Base-by-base conservation (phyloP, 331 rosid species). In the Quercus lobata region DNA sequence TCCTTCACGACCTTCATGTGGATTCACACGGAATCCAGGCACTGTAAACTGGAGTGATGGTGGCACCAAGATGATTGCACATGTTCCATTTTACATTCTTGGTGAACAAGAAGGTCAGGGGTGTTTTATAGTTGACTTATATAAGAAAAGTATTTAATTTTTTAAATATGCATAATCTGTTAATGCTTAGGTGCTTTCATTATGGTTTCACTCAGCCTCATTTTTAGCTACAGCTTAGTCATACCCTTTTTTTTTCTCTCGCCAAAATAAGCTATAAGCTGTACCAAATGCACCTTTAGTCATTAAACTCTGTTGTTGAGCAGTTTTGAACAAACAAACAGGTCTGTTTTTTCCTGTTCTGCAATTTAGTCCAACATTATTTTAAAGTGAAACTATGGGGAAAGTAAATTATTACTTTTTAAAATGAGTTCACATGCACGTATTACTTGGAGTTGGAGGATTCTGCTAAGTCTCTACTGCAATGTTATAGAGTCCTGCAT, bases 81-180 rank as follows among this genome's bases (percentile, higher is more conserved):
- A 93, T 81, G 75, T 96, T 86, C 99, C 99, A 6, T 93, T 96
- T 85, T 93, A 96, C 89, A 84, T 96, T 75, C 90, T 96, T 2
- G 91, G 93, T 35, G 93, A 89, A 84, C 93, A 90, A 84, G 94
- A 91, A 90, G 97, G 97, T 90, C 73, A 76, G 73, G 30, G 46
- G 69, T 76, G 57, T 58, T 81, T 44, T 49, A 34, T 68, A 34
- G 10, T 17, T 1, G 25, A 19, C 27, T 58, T 21, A 7, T 3
- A 3, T 4, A n/a, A 35, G 49, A 19, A 32, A 66, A 35, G 1
- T 68, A 6, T 60, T 32, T 18, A 32, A 34, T 68, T 27, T 22
- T 62, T 17, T 29, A 17, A 15, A 5, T 53, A 53, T 53, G 61
- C 62, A 25, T 9, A 18, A 22, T 22, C 15, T 72, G 17, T 53